Base-by-base conservation (phyloP, 2,329 filamentous ascomycete species). In the Juglanconis oblonga region DNA sequence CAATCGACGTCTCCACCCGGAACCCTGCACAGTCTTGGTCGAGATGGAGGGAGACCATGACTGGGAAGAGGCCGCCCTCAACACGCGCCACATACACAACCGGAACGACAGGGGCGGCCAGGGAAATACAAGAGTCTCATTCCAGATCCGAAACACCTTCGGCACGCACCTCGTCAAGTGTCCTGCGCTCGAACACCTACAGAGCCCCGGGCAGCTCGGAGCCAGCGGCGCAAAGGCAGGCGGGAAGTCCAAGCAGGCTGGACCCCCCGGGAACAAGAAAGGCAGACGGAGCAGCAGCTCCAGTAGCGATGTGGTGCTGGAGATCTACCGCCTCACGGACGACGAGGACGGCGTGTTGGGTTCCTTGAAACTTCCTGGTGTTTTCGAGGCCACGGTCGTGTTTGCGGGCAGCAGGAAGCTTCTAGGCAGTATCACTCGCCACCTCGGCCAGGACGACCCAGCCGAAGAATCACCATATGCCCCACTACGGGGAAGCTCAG, bases 21-120 rank as follows among this genome's bases (percentile, higher is more conserved):
- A 24, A 24, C 31, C 32, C 35, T 7, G n/a, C n/a, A 14, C 14
- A 38, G 38, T 42, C 17, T 31, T 29, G 32, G 48, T 4, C 35
- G 10, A 9, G 2, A 63, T 63, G 61, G 54, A 52, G 10, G 52
- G 14, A 10, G 51, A 63, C 14, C 42, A 67, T 11, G 59, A 64
- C 50, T 68, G 67, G 67, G 61, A 68, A 50, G 67, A 68, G 31
- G 49, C 64, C 6, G 65, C 64, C 33, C 59, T 68, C 48, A 64
- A 62, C 5, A 65, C 66, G 10, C 59, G 67, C 29, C 67, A 68
- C 57, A 58, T 67, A 7, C 67, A 68, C 57, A 68, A 68, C 57
- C 66, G 66, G 6, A 57, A 65, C 31, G 62, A 62, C 36, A 57
- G 61, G 11, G 53, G 59, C 24, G 55, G 57, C 33, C 53, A 50